Evolutionary conservation across 1,139 yeast species (phyloP), one percentile per base, ranked within the genome.

Genomic region (Hansenula sp.): DNA sequence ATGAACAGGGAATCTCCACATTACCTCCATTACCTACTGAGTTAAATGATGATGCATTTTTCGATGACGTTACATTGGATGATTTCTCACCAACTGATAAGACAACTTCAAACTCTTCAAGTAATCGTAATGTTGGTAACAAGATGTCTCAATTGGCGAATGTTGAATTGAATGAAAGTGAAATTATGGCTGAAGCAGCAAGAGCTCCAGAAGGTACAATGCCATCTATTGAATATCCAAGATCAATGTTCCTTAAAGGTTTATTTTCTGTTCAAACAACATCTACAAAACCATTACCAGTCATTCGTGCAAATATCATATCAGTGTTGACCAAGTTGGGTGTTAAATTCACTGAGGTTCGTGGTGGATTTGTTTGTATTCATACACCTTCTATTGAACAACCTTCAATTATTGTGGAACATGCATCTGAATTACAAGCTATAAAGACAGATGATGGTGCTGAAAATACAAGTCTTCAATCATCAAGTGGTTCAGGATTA

Each of bases 261-360:
- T 89, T 92, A 57, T 92, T 92, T 66, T 82, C 94, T 47, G 97
- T 90, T 34, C 97, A 89, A 64, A 86, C 96, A 1, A 92, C 98
- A 0, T 88, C 97, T 2, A 87, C 96, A 6, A 89, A 89, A 55
- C 90, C 96, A 19, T 71, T 92, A 43, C 92, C 95, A 10, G 87
- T 86, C 46, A 90, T 92, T 44, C 79, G 97, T 44, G 79, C 85
- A 55, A 90, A 86, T 57, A 81, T 92, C 37, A 85, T 92, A 27
- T 76, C 80, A 26, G 94, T 86, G 1, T 73, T 92, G 59, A 80
- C 79, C 28, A 79, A 79, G 48, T 69, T 88, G 56, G 90, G 89
- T 19, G 94, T 92, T 35, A 79, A 80, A 49, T 90, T 77, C 59
- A 85, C 82, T 48, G 98, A 92, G 62, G 95, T 92, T 20, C 84